Evolutionary conservation across 805 yeast genomes (phyloP).

Genomic region (Saccharomycopsis olivae): DNA sequence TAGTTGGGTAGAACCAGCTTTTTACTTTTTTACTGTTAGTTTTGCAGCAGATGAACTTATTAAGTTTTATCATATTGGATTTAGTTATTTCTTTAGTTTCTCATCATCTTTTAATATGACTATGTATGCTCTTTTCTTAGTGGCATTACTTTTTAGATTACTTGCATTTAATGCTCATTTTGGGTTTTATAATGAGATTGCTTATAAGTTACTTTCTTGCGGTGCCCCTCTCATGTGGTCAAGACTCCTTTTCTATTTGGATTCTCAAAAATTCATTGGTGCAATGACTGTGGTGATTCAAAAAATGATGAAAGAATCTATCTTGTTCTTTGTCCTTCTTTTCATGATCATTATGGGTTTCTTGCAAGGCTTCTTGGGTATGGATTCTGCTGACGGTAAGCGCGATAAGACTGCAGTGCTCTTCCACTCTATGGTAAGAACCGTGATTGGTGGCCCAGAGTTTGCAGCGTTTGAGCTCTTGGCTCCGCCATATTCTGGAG

Average conservation of each 20-base stretch:
- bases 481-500: conserved; percentile 77
- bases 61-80: conserved; percentile 71
- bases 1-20: conserved; percentile 42
- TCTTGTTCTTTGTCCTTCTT: conserved; percentile 67
- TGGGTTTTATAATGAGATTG: conserved; percentile 19
- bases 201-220: conserved; percentile 49
- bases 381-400: conserved; percentile 80
- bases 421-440: conserved; percentile 51
- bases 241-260: conserved; percentile 50
- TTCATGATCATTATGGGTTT: conserved; percentile 67
- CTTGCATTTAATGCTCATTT: conserved; percentile 18
- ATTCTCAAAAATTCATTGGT: conserved; percentile 47
- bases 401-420: conserved; percentile 60
- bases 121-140: conserved; percentile 45
- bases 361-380: conserved; percentile 75
- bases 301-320: conserved; percentile 78
- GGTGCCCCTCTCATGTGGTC: conserved; percentile 69
- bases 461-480: conserved; percentile 60
- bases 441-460: conserved; percentile 53
- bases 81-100: conserved; percentile 47
- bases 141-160: conserved; percentile 44
- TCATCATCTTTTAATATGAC: conserved; percentile 69
- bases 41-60: conserved; percentile 55
- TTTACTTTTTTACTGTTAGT: conserved; percentile 57
- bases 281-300: conserved; percentile 30